Percentiles rank a stretch among this genome's conserved stretches.
Conservation (phyloP, 2,329 filamentous ascomycete species). For the Pseudogymnoascus sp. region DNA sequence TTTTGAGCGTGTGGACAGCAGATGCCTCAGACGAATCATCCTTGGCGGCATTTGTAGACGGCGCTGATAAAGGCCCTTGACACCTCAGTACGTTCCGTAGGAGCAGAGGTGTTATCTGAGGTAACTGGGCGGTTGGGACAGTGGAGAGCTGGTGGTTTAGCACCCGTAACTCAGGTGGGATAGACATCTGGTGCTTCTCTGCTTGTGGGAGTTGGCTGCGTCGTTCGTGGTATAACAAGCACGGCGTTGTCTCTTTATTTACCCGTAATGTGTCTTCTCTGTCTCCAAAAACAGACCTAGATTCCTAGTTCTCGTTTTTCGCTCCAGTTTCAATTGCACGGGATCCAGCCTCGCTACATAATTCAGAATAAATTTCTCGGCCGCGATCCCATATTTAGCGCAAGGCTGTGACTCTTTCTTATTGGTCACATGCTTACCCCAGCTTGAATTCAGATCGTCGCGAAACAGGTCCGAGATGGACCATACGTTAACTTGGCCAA, state of each 20-base stretch:
- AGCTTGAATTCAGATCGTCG: slow-evolving; percentile 7
- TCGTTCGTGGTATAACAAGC: background rate
- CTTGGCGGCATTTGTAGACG: slow-evolving; percentile 51
- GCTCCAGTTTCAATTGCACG: background rate
- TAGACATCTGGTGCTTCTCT: slow-evolving; percentile 20
- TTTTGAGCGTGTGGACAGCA: slow-evolving; percentile 74
- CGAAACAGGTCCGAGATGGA: slow-evolving; percentile 1
- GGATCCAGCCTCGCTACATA: slow-evolving; percentile 5
- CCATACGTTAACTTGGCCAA: background rate
- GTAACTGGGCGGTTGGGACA: slow-evolving; percentile 63
- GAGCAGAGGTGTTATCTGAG: slow-evolving; percentile 62
- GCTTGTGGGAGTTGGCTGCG: background rate
- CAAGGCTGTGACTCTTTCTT: background rate
- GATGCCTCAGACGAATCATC: slow-evolving; percentile 54
- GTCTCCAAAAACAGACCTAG: background rate
- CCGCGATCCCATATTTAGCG: background rate
- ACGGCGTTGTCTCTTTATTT: background rate
- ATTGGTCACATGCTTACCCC: background rate
- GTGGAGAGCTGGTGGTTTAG: slow-evolving; percentile 63
- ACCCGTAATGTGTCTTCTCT: background rate
- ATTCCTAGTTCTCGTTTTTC: background rate
- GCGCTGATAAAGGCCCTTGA: slow-evolving; percentile 51
- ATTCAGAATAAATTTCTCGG: slow-evolving; percentile 6
- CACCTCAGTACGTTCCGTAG: slow-evolving; percentile 50
- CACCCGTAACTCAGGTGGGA: slow-evolving; percentile 50